These are phyloP conservation scores for Penicillium vulpinum DNA, from an alignment of 2,329 filamentous ascomycete genomes.

Conservation along the genomic window DNA sequence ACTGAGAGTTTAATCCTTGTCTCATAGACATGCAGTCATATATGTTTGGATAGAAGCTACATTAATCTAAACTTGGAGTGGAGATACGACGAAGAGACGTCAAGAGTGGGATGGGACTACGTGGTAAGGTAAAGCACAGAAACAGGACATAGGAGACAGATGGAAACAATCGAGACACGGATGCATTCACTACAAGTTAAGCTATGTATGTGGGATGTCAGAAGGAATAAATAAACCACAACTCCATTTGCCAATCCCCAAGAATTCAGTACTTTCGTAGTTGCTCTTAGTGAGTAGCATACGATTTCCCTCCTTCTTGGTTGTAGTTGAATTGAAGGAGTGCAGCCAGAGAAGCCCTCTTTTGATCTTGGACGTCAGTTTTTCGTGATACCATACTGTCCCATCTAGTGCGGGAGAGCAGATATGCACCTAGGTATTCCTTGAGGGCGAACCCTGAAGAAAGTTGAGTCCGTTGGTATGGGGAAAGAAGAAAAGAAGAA, in stretches of 20 bases:
- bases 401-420: background rate
- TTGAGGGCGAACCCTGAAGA: background rate
- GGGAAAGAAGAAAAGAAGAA: background rate
- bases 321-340: background rate
- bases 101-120: background rate
- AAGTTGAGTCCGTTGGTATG: conserved; percentile 1
- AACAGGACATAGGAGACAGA: no score
- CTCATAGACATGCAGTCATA: background rate
- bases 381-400: conserved; percentile 6
- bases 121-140: background rate
- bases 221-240: conserved; percentile 12
- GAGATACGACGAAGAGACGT: background rate
- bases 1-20: no score
- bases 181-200: background rate
- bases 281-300: conserved; percentile 7
- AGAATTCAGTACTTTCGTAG: conserved; percentile 5
- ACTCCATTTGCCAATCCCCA: conserved; percentile 1
- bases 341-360: conserved; percentile 13
- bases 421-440: conserved; percentile 2
- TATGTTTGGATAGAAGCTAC: background rate
- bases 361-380: conserved; percentile 8
- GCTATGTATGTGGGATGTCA: background rate
- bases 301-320: conserved; percentile 1
- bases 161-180: background rate
- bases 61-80: background rate